Conservation (phyloP, 257 asterid species). For the Solanum chaucha region DNA sequence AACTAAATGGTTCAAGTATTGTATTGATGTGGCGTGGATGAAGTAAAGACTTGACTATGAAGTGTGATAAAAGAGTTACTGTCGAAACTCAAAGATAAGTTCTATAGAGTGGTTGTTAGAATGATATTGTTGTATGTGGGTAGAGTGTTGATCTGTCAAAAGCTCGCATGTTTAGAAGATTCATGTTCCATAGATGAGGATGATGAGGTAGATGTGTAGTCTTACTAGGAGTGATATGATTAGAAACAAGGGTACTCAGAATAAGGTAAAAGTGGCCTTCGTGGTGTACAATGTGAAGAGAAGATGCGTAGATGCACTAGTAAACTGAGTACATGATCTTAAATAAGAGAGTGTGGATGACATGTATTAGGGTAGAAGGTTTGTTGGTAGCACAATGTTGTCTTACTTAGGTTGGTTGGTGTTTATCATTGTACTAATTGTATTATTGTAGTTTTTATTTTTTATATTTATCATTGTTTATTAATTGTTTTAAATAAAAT, state of each 20-base stretch:
- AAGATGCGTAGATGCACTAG: not conserved
- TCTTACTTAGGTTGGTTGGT: too few relatives aligned
- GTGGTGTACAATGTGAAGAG: not conserved
- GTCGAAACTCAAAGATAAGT: rapidly evolving
- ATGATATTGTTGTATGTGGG: rapidly evolving
- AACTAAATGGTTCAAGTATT: too few relatives aligned
- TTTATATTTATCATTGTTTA: too few relatives aligned
- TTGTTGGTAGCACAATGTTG: rapidly evolving
- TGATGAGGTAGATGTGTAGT: not conserved
- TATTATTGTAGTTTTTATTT: not conserved
- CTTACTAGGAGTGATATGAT: too few relatives aligned
- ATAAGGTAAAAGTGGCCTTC: not conserved
- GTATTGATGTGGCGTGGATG: not conserved
- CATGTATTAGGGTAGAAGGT: not conserved
- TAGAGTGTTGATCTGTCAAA: rapidly evolving
- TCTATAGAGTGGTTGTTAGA: not conserved
- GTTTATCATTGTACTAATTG: not conserved
- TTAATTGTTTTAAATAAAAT: too few relatives aligned
- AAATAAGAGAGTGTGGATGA: not conserved
- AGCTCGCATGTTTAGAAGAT: rapidly evolving
- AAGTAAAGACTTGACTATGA: too few relatives aligned
- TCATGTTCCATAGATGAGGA: not conserved
- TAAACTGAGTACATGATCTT: not conserved
- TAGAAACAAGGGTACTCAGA: not conserved
- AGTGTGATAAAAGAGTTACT: not conserved